Base-by-base conservation (phyloP, 2,329 filamentous ascomycete species). In the Aspergillus floridensis region DNA sequence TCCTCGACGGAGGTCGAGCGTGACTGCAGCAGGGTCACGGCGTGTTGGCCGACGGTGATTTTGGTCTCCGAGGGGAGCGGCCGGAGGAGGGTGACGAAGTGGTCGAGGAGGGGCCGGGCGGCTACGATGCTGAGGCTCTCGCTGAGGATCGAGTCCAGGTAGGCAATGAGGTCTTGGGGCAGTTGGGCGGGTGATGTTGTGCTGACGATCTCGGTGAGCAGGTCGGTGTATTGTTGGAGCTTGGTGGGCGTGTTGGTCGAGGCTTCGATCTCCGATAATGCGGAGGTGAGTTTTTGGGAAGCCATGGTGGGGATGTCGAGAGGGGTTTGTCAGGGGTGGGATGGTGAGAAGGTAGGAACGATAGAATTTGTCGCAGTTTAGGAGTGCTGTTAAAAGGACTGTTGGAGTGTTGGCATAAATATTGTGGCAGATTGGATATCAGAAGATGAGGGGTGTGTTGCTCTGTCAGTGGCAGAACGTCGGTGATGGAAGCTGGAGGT, bases 1-100 rank as follows among this genome's bases (percentile, higher is more conserved):
- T 98, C 93, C 76, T 95, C 87, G 70, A 92, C 95, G 2, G 88
- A 90, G 72, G 89, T 77, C 76, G 88, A 83, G 62, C 86, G 85
- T 74, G 89, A 76, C 72, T 83, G 74, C 54, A 97, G 83, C 48
- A 86, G 80, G 53, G 82, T 78, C 47, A 96, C 83, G n/a, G 91
- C 84, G 72, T 89, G 86, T 68, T 85, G 83, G 67, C 90, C 92
- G 50, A 92, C 89, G 65, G 87, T 84, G 68, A 96, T 89, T 77
- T 88, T 89, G 62, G 88, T 79, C 60, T 89, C 85, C 16, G 77
- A 58, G 14, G 71, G 67, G 58, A 78, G 72, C 66, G 86, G 83
- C 41, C 82, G 75, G 58, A 92, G 79, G 21, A 78, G 76, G 61
- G 83, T 79, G 66, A 96, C 88, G 71, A 96, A 91, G 58, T 80